These are phyloP conservation scores for Penstemon barbatus DNA, from an alignment of 257 asterid species.

Conservation along the genomic window DNA sequence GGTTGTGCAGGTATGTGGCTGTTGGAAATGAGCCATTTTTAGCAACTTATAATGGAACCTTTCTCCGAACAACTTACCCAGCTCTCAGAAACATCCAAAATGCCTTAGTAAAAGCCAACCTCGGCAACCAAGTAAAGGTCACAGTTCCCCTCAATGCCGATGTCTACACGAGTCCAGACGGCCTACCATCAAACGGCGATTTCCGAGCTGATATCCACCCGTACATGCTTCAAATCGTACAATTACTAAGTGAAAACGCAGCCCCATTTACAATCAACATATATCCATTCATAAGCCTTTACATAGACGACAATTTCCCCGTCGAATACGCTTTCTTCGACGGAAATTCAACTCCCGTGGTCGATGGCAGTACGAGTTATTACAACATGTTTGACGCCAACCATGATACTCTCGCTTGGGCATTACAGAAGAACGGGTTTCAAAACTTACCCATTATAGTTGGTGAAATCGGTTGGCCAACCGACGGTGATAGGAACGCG, in stretches of 20 bases:
- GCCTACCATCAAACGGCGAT: slow-evolving; percentile 57
- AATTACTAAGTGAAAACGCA: slow-evolving; percentile 43
- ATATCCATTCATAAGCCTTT: slow-evolving; percentile 68
- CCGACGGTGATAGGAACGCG: slow-evolving; percentile 73
- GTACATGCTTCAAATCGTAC: slow-evolving; percentile 42
- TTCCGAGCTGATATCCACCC: slow-evolving; percentile 55
- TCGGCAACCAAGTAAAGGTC: slow-evolving; percentile 49
- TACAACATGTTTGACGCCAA: slow-evolving; percentile 83
- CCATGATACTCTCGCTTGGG: slow-evolving; percentile 79
- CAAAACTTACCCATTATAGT: slow-evolving; percentile 57
- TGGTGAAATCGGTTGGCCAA: slow-evolving; percentile 92
- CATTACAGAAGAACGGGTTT: slow-evolving; percentile 68
- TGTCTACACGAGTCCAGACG: slow-evolving; percentile 37
- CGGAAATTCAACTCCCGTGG: slow-evolving; percentile 56
- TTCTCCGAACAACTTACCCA: slow-evolving; percentile 52
- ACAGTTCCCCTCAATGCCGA: slow-evolving; percentile 65
- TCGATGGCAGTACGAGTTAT: slow-evolving; percentile 63
- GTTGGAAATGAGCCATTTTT: slow-evolving; percentile 73
- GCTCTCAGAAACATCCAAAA: slow-evolving; percentile 52
- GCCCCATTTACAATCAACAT: slow-evolving; percentile 64
- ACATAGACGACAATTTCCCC: slow-evolving; percentile 51
- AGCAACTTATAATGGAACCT: slow-evolving; percentile 59
- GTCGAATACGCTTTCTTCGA: slow-evolving; percentile 70
- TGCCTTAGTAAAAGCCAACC: slow-evolving; percentile 49
- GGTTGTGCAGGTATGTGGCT: slow-evolving; percentile 52